phyloP scores from a whole-genome alignment of 2,329 filamentous ascomycete genomes.

The Chalaropsis thielavioides region DNA sequence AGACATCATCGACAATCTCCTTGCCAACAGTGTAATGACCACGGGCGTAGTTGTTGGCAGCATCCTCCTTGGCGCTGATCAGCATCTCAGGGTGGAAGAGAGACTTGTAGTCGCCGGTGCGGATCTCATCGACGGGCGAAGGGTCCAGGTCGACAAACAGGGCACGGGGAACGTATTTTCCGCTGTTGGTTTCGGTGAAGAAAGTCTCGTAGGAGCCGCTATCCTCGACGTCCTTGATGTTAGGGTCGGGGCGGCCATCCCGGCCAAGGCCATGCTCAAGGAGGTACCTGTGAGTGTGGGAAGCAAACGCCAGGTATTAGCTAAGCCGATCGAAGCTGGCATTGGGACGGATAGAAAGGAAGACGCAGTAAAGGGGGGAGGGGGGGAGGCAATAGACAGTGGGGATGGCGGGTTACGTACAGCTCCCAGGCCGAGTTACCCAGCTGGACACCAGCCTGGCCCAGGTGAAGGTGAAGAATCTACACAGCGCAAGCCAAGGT shows the following conservation, averaged over 20 bases:
- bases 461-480: constrained; percentile 50
- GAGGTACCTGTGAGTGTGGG: constrained; percentile 40
- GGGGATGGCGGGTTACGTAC: constrained; percentile 34
- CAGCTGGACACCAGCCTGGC: constrained; percentile 59
- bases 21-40: constrained; percentile 65
- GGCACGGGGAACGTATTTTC: constrained; percentile 58
- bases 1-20: constrained; percentile 58
- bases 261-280: constrained; percentile 55
- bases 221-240: constrained; percentile 43
- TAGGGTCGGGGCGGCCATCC: constrained; percentile 50
- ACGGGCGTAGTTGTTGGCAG: constrained; percentile 64
- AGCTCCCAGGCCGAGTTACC: constrained; percentile 65
- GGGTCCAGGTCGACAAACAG: constrained; percentile 61
- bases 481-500: constrained; percentile 22
- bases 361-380: neutral
- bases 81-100: constrained; percentile 60
- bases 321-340: neutral
- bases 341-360: neutral
- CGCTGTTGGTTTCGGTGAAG: constrained; percentile 56
- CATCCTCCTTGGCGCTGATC: constrained; percentile 63
- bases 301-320: neutral
- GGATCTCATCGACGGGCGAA: constrained; percentile 60
- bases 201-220: constrained; percentile 56
- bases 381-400: neutral
- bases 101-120: constrained; percentile 51